phyloP scores from a whole-genome alignment of 2,329 filamentous ascomycete genomes.

The Xylaria arbuscula region DNA sequence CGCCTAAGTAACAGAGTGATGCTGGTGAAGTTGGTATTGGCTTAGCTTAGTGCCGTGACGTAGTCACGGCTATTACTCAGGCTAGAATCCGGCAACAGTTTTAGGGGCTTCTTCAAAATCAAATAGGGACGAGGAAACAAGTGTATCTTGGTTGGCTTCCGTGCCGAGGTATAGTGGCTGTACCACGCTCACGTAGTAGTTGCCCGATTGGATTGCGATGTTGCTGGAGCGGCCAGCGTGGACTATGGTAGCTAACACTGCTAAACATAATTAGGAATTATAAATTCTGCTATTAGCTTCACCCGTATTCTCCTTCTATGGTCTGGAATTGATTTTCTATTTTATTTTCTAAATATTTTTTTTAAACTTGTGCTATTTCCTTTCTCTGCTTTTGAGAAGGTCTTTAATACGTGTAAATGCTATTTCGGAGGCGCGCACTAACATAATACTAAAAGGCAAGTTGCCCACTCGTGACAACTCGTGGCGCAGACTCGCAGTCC shows the following conservation, averaged over 20 bases:
- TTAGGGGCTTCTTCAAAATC: not conserved
- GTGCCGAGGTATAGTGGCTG: not conserved
- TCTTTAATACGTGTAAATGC: not conserved
- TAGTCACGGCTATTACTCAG: not conserved
- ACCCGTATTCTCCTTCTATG: not conserved
- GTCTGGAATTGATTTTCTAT: not conserved
- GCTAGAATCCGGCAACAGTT: not conserved
- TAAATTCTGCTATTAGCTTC: not conserved
- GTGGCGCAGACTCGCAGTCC: constrained; percentile 10
- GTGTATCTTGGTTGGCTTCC: not conserved
- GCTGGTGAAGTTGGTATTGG: constrained; percentile 1
- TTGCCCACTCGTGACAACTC: too few species aligned
- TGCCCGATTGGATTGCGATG: constrained; percentile 12
- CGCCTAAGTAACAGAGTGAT: constrained; percentile 20
- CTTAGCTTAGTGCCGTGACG: constrained; percentile 4
- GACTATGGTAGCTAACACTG: constrained; percentile 1
- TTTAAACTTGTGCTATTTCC: not conserved
- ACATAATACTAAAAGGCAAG: not conserved
- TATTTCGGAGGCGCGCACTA: not conserved
- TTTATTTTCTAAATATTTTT: not conserved
- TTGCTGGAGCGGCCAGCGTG: not conserved
- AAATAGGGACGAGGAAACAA: not conserved
- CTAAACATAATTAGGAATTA: not conserved
- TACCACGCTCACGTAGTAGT: not conserved
- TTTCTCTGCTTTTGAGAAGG: not conserved